Conservation (phyloP, 2,329 filamentous ascomycete genomes). For the Claviceps monticola region DNA sequence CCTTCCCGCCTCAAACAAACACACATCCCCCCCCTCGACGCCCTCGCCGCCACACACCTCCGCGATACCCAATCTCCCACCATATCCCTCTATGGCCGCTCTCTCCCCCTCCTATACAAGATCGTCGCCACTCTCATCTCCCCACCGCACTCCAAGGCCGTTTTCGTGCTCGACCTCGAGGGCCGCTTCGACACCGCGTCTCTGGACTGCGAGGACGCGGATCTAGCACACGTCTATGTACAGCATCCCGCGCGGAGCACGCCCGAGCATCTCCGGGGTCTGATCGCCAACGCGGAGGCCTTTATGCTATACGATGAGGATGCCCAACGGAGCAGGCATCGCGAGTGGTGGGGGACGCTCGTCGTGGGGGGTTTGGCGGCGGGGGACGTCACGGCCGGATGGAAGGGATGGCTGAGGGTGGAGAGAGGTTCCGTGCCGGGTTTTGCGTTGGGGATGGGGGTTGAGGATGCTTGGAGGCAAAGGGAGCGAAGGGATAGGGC, state of each 20-base stretch:
- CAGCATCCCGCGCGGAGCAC: constrained; percentile 24
- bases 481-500: constrained; percentile 24
- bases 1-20: constrained; percentile 16
- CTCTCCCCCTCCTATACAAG: constrained; percentile 41
- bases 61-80: constrained; percentile 31
- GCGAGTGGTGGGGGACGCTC: constrained; percentile 46
- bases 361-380: constrained; percentile 30
- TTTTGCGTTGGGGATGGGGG: constrained; percentile 25
- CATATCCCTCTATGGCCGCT: constrained; percentile 37
- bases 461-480: constrained; percentile 30
- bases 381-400: constrained; percentile 19
- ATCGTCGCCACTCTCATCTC: constrained; percentile 38
- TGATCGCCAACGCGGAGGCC: constrained; percentile 27
- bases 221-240: constrained; percentile 38
- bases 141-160: constrained; percentile 30
- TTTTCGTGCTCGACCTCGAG: constrained; percentile 42
- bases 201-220: constrained; percentile 22
- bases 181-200: constrained; percentile 39
- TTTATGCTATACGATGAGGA: constrained; percentile 36
- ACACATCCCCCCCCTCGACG: constrained; percentile 31
- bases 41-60: constrained; percentile 31
- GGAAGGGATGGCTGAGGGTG: constrained; percentile 39
- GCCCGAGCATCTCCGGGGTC: constrained; percentile 16
- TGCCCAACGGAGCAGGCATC: constrained; percentile 26
- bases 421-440: constrained; percentile 27